Percentiles rank a stretch among this genome's conserved stretches.
These are phyloP conservation scores for Lathyrus tuberosus DNA, from an alignment of 306 rosid genomes.

Conservation along the genomic window DNA sequence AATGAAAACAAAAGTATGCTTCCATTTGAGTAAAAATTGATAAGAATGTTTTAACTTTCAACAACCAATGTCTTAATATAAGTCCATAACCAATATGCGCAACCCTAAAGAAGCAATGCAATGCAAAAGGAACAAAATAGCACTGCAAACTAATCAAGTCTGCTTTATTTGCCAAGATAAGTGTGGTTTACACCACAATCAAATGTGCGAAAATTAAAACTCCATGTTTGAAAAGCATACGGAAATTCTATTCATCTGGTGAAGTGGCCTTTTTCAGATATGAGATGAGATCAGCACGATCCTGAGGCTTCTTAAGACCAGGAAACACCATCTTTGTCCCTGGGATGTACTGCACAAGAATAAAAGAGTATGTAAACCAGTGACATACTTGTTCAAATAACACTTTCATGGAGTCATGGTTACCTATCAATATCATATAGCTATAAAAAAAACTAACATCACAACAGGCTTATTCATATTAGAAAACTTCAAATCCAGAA, in stretches of 20 bases:
- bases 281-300: constrained; percentile 84
- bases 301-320: constrained; percentile 96
- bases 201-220: constrained; percentile 39
- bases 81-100: constrained; percentile 39
- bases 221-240: constrained; percentile 39
- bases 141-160: constrained; percentile 55
- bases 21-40: constrained; percentile 5
- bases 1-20: neutral
- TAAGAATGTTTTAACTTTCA: constrained; percentile 35
- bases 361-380: constrained; percentile 21
- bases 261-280: constrained; percentile 83
- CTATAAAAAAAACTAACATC: neutral
- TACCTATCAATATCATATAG: neutral
- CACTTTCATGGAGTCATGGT: neutral
- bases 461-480: neutral
- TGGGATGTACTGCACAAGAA: constrained; percentile 74
- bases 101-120: constrained; percentile 47
- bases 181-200: constrained; percentile 47
- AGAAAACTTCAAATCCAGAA: neutral
- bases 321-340: constrained; percentile 99
- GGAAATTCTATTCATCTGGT: constrained; percentile 26
- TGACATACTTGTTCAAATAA: neutral
- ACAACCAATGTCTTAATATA: constrained; percentile 27
- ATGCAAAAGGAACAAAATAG: constrained; percentile 48
- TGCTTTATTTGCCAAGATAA: constrained; percentile 58